Evolutionary conservation across 2,329 filamentous ascomycete species (phyloP), one percentile per base, ranked within the genome.

Genomic region (Fusarium aywerte): DNA sequence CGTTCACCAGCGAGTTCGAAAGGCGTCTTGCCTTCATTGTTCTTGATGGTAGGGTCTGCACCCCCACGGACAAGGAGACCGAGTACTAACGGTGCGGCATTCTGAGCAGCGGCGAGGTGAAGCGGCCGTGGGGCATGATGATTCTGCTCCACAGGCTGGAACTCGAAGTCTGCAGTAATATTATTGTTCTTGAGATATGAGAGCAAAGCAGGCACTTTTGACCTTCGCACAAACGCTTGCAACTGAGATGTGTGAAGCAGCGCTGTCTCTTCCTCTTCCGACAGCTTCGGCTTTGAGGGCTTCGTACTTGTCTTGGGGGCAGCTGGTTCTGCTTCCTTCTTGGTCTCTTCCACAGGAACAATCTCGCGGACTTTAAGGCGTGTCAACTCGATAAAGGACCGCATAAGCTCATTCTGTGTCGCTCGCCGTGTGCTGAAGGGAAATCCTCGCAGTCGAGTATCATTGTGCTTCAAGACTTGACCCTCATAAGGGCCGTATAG

Each of bases 401-500:
- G 88, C 91, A 98, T 96, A 0, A 99, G 88, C 78, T 99, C 96
- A 45, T 91, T 92, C 74, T 98, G 94, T 0, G 96, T 99, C 1
- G 96, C 93, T 58, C 96, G 85, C 13, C 93, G 87, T 10, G 96
- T 99, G 76, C 87, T 97, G 77, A 99, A 99, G 0, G 96, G 96
- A 66, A 99, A 97, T 0, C 92, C 90, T 56, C 96, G 86, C 73
- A 97, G 84, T 33, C 96, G 85, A 1, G 89, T 82, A 74, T 99
- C 96, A 62, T 93, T 92, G 12, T 89, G 86, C 58, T 85, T 88
- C 53, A 99, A 79, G 2, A 97, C 89, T 74, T 97, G 93, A 2
- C 88, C 92, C 4, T 98, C 94, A 73, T 98, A 97, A 0, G 93
- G 92, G 0, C 94, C 93, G 72, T 97, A 98, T 0, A 99, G 80